These are phyloP conservation scores for Coemansia sp. DNA, from an alignment of 192 early-diverging fungal genomes.

Conservation along the genomic window DNA sequence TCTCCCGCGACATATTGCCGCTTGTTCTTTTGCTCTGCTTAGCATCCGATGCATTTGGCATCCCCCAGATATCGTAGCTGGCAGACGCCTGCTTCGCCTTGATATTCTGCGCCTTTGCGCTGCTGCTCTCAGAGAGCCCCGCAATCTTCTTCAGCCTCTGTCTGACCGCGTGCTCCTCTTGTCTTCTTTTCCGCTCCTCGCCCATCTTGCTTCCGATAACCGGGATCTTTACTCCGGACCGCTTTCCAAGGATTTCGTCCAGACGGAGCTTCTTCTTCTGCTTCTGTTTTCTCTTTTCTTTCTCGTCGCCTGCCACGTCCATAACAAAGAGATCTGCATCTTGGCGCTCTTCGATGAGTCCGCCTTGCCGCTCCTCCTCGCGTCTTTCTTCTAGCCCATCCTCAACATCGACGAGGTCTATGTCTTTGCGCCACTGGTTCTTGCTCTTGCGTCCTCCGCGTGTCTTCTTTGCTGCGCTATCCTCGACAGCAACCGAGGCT, in stretches of 20 bases:
- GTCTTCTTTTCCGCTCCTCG: slow-evolving; percentile 33
- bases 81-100: slow-evolving; percentile 7
- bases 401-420: slow-evolving; percentile 82
- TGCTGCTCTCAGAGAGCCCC: slow-evolving; percentile 9
- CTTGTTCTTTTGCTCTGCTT: slow-evolving; percentile 5
- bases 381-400: slow-evolving; percentile 65
- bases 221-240: slow-evolving; percentile 61
- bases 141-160: slow-evolving; percentile 35
- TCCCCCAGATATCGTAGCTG: slow-evolving; percentile 45
- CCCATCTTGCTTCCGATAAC: slow-evolving; percentile 20
- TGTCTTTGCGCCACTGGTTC: slow-evolving; percentile 91
- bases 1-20: slow-evolving; percentile 15
- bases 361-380: slow-evolving; percentile 67
- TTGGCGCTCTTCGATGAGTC: slow-evolving; percentile 20
- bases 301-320: slow-evolving; percentile 22
- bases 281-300: slow-evolving; percentile 13
- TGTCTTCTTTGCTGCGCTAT: slow-evolving; percentile 39
- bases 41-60: not conserved
- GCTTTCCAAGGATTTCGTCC: slow-evolving; percentile 80
- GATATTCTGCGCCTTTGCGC: slow-evolving; percentile 2
- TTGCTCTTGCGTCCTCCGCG: slow-evolving; percentile 84
- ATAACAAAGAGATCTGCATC: slow-evolving; percentile 28
- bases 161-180: slow-evolving; percentile 16
- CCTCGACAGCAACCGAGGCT: not conserved
- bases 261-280: slow-evolving; percentile 62